Percentiles rank a stretch among this genome's conserved stretches.
Conservation (phyloP, 176 grass and related monocot species). For the Oryza australiensis region DNA sequence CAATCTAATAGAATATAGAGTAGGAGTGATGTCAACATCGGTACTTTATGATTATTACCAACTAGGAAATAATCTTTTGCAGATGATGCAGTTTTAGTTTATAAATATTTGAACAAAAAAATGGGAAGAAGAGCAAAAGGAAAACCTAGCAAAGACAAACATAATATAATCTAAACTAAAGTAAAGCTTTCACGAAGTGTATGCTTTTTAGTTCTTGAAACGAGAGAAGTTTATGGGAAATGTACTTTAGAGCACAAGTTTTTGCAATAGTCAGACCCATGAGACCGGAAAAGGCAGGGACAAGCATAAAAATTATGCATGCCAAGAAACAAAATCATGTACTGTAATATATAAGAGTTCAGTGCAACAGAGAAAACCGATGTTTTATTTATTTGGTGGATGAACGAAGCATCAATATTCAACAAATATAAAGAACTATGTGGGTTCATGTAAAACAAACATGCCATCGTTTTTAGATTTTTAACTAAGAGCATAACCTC, state of each 20-base stretch:
- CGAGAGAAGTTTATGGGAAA: not conserved
- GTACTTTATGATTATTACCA: conserved; percentile 3
- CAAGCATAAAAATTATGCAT: not conserved
- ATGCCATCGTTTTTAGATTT: not conserved
- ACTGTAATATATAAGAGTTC: not conserved
- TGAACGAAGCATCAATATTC: not conserved
- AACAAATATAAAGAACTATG: conserved; percentile 7
- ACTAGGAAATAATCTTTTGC: conserved; percentile 27
- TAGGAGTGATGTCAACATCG: not conserved
- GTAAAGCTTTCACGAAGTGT: conserved; percentile 14
- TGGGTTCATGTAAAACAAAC: conserved; percentile 26
- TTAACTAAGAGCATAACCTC: conserved; percentile 60
- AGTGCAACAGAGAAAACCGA: conserved; percentile 6
- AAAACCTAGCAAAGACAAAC: conserved; percentile 11
- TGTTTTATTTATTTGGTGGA: not conserved
- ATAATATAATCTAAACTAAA: conserved; percentile 19
- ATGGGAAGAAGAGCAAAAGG: not conserved
- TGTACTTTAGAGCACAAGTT: not conserved
- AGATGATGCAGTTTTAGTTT: not conserved
- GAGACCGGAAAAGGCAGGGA: not conserved
- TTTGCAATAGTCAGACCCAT: not conserved
- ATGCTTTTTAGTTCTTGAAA: conserved; percentile 8
- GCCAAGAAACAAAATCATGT: not conserved
- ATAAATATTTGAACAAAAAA: not conserved
- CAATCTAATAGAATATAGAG: not conserved